Conservation (phyloP, 1,139 yeast species). For the Scheffersomyces stambukii region DNA sequence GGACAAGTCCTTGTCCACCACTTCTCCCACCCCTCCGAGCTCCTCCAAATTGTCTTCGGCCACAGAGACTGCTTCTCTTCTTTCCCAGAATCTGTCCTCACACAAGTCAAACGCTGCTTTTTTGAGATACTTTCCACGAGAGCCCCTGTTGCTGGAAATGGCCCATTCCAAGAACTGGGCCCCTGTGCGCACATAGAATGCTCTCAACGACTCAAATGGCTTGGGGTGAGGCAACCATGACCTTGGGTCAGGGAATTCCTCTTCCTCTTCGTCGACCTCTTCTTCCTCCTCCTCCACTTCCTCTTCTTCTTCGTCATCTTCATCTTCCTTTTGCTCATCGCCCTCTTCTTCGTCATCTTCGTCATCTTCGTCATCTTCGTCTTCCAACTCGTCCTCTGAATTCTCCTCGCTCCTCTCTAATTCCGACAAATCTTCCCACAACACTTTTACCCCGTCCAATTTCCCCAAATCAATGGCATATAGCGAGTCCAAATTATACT, state of each 20-base stretch:
- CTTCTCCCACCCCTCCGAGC: conserved; percentile 86
- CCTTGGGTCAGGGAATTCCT: conserved; percentile 81
- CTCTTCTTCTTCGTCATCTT: conserved; percentile 49
- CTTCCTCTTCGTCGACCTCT: conserved; percentile 55
- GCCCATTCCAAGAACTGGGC: conserved; percentile 91
- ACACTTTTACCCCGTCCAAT: conserved; percentile 81
- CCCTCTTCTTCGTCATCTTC: conserved; percentile 64
- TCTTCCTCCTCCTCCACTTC: conserved; percentile 62
- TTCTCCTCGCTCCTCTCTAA: conserved; percentile 23
- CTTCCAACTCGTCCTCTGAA: conserved; percentile 46
- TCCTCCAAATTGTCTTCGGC: conserved; percentile 90
- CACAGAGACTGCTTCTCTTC: conserved; percentile 86
- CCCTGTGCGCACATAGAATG: conserved; percentile 83
- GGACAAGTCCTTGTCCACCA: conserved; percentile 72
- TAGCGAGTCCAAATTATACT: conserved; percentile 77
- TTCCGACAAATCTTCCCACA: conserved; percentile 76
- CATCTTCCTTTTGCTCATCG: conserved; percentile 48
- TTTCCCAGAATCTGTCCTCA: conserved; percentile 98
- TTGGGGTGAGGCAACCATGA: conserved; percentile 98
- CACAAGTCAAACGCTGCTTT: conserved; percentile 86
- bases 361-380: conserved; percentile 55
- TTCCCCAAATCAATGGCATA: conserved; percentile 83
- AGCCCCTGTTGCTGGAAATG: conserved; percentile 74
- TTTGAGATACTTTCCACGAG: conserved; percentile 89
- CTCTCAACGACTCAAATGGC: conserved; percentile 82